Evolutionary conservation across 2,329 filamentous ascomycete genomes (phyloP).

Genomic region (Aureobasidium sp.): DNA sequence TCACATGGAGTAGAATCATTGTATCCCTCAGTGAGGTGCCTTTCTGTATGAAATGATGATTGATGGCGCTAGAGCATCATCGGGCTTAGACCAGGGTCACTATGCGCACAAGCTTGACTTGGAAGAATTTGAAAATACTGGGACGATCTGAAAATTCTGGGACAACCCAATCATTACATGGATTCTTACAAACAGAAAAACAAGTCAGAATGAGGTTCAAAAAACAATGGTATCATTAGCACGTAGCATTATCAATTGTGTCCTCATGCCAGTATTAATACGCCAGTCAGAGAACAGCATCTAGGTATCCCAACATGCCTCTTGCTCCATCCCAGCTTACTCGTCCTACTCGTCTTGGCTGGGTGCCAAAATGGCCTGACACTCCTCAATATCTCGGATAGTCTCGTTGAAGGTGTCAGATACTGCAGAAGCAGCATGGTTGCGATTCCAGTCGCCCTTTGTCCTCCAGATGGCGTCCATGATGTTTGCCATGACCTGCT

Average conservation of each 20-base stretch:
- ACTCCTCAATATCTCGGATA: slow-evolving; percentile 59
- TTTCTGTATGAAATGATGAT: too few relatives aligned
- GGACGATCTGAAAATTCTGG: background rate
- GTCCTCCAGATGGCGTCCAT: slow-evolving; percentile 86
- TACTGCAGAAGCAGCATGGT: slow-evolving; percentile 59
- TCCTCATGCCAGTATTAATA: background rate
- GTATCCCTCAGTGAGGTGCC: too few relatives aligned
- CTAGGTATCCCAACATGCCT: background rate
- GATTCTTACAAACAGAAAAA: background rate
- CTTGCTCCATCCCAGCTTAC: background rate
- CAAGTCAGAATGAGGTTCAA: background rate
- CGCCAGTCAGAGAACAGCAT: background rate
- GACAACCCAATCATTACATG: background rate
- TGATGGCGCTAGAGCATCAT: too few relatives aligned
- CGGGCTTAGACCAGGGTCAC: too few relatives aligned
- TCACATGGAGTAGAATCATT: background rate
- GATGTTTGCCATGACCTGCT: slow-evolving; percentile 82
- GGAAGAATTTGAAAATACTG: background rate
- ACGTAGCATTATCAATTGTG: background rate
- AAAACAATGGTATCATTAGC: background rate
- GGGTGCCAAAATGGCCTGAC: slow-evolving; percentile 37
- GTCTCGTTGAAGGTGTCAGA: slow-evolving; percentile 67
- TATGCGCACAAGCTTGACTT: too few relatives aligned
- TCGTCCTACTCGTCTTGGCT: slow-evolving; percentile 30
- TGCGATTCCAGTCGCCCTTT: slow-evolving; percentile 76